These are phyloP conservation scores for Lachancea sp. DNA, from an alignment of 805 yeast genomes.

Conservation along the genomic window DNA sequence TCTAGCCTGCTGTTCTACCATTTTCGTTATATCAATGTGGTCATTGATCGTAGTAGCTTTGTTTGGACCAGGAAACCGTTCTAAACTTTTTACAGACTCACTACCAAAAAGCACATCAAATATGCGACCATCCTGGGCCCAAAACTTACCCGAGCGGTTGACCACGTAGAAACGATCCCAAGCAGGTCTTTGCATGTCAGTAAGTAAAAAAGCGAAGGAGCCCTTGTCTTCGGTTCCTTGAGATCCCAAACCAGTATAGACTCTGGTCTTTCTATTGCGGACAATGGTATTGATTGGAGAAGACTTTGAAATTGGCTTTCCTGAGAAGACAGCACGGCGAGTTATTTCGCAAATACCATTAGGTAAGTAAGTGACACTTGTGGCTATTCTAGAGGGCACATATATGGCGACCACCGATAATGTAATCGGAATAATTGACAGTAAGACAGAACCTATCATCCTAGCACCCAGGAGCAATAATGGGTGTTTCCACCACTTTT, in stretches of 20 bases:
- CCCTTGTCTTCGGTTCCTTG: slow-evolving; percentile 30
- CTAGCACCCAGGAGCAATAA: slow-evolving; percentile 15
- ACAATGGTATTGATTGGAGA: slow-evolving; percentile 16
- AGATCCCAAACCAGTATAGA: slow-evolving; percentile 28
- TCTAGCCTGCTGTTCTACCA: slow-evolving; percentile 18
- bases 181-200: slow-evolving; percentile 16
- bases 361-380: slow-evolving; percentile 25
- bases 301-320: slow-evolving; percentile 13
- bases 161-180: slow-evolving; percentile 23
- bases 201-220: slow-evolving; percentile 24
- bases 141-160: slow-evolving; percentile 28
- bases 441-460: slow-evolving; percentile 21
- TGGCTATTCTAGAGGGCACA: slow-evolving; percentile 25
- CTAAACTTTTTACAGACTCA: slow-evolving; percentile 18
- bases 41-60: slow-evolving; percentile 3
- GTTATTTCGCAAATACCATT: slow-evolving; percentile 19
- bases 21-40: slow-evolving; percentile 12
- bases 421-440: slow-evolving; percentile 26
- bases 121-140: slow-evolving; percentile 27
- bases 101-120: slow-evolving; percentile 28
- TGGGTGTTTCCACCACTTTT: slow-evolving; percentile 10
- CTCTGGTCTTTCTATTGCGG: slow-evolving; percentile 17
- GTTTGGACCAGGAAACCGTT: slow-evolving; percentile 2
- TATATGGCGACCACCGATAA: slow-evolving; percentile 22
- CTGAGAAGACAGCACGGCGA: slow-evolving; percentile 20